Base-by-base conservation (phyloP, 495 filamentous ascomycete genomes). In the Schizothecium vesticola region DNA sequence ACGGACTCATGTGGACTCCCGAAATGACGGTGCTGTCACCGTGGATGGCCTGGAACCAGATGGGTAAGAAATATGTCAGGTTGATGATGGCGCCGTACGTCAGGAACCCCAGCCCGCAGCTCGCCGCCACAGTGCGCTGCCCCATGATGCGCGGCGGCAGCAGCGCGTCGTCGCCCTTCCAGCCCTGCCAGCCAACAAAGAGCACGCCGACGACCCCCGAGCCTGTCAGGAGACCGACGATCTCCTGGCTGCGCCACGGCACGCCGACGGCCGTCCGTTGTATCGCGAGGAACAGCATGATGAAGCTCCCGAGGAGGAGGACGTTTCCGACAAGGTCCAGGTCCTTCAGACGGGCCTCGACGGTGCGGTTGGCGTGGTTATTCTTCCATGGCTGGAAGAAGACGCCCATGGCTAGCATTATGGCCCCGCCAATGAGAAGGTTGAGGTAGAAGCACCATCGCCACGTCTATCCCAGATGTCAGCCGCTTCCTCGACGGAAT, bases 11-110 rank as follows among this genome's bases (percentile, higher is more conserved):
- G 72, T 86, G 82, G 71, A 93, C 86, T 19, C 91, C 91, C 5
- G 89, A 91, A 61, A 84, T 80, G 9, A 85, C 83, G 16, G 91
- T 86, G 0, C 82, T 80, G n/a, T 83, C 85, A 59, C 82, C 84
- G 67, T 90, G 87, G 76, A 93, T 85, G 4, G 89, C 89, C 68
- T 92, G 90, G 79, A 92, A 91, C 86, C 86, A 92, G 85, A 84
- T 65, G 22, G 76, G 73, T 25, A 77, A 29, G 43, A 79, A 76
- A 78, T 86, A 85, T 63, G 89, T 88, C 73, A 90, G 85, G 84
- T 84, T 89, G 68, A 77, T 76, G 29, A 89, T 56, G 25, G 70
- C 67, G n/a, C 70, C 75, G 29, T 73, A 73, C n/a, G 70, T 69
- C 71, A 72, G 70, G 68, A 77, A 72, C 6, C 71, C 67, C 73